phyloP scores from a whole-genome alignment of 768 basidiomycete genomes.

The Termitomyces titanicus region DNA sequence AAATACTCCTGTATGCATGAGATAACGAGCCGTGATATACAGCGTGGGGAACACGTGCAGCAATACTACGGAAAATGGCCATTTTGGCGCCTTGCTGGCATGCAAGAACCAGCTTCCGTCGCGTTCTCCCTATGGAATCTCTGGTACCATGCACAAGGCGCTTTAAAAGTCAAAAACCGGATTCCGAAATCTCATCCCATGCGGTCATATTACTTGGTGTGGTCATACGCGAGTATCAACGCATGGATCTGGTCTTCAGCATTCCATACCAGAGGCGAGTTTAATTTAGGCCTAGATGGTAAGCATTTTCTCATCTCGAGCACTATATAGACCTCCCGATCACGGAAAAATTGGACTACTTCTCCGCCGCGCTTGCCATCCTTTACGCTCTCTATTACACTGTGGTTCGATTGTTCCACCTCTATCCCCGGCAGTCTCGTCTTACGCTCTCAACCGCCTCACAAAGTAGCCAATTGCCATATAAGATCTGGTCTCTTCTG shows the following conservation, averaged over 20 bases:
- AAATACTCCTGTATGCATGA: slow-evolving; percentile 86
- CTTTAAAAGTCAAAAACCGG: slow-evolving; percentile 37
- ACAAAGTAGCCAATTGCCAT: slow-evolving; percentile 12
- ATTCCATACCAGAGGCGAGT: slow-evolving; percentile 89
- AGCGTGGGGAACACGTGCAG: slow-evolving; percentile 41
- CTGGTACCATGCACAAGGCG: slow-evolving; percentile 66
- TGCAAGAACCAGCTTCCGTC: slow-evolving; percentile 94
- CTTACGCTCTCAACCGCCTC: slow-evolving; percentile 22
- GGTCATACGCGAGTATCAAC: slow-evolving; percentile 73
- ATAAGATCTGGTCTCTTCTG: slow-evolving; percentile 41
- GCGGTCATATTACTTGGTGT: slow-evolving; percentile 60
- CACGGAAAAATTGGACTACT: slow-evolving; percentile 94
- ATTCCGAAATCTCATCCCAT: slow-evolving; percentile 63
- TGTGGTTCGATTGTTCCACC: slow-evolving; percentile 69
- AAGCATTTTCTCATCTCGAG: background rate
- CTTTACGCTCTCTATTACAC: slow-evolving; percentile 78
- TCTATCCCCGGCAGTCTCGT: slow-evolving; percentile 48
- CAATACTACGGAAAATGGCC: slow-evolving; percentile 99
- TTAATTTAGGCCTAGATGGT: background rate
- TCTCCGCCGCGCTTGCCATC: slow-evolving; percentile 86
- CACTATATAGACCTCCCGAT: slow-evolving; percentile 58
- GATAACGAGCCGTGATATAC: slow-evolving; percentile 57
- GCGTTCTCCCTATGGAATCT: slow-evolving; percentile 87
- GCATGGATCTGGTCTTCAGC: slow-evolving; percentile 91
- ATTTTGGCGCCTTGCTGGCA: slow-evolving; percentile 82